Evolutionary conservation across 164 flowering plant genomes (phyloP).

Genomic region (Amborella trichopoda): DNA sequence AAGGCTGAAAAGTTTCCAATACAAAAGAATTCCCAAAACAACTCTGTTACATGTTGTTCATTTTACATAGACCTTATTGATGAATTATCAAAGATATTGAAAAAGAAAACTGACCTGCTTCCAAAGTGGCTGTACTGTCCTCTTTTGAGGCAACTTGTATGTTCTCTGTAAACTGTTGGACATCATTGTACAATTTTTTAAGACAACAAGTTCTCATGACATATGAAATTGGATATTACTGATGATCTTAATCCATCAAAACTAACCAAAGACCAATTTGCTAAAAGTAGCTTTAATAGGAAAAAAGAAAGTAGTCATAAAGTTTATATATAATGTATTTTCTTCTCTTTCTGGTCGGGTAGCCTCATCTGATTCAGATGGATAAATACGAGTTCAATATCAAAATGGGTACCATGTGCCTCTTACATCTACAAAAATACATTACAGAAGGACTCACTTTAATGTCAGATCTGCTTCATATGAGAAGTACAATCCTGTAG

Average conservation of each 20-base stretch:
- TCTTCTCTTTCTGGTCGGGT: too few relatives aligned
- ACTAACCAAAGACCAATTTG: not conserved
- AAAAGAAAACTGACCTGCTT: conserved; percentile 70
- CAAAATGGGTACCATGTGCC: not conserved
- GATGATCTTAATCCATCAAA: not conserved
- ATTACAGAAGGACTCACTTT: conserved; percentile 23
- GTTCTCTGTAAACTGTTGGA: conserved; percentile 70
- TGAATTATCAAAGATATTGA: too few relatives aligned
- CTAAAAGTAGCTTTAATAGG: not conserved
- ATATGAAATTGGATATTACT: not conserved
- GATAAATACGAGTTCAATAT: not conserved
- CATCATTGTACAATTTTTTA: conserved; percentile 5
- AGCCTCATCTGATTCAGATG: too few relatives aligned
- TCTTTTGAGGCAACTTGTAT: conserved; percentile 52
- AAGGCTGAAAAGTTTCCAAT: not conserved
- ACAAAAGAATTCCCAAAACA: not conserved
- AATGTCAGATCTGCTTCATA: conserved; percentile 82
- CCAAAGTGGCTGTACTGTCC: conserved; percentile 77
- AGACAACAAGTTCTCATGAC: not conserved
- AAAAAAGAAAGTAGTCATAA: not conserved
- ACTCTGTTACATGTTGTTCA: not conserved
- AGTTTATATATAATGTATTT: not conserved
- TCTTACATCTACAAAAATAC: not conserved
- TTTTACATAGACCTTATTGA: too few relatives aligned
- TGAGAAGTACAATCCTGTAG: conserved; percentile 90